Evolutionary conservation across 768 basidiomycete species (phyloP), one percentile per base, ranked within the genome.

Genomic region (Suillus occidentalis): DNA sequence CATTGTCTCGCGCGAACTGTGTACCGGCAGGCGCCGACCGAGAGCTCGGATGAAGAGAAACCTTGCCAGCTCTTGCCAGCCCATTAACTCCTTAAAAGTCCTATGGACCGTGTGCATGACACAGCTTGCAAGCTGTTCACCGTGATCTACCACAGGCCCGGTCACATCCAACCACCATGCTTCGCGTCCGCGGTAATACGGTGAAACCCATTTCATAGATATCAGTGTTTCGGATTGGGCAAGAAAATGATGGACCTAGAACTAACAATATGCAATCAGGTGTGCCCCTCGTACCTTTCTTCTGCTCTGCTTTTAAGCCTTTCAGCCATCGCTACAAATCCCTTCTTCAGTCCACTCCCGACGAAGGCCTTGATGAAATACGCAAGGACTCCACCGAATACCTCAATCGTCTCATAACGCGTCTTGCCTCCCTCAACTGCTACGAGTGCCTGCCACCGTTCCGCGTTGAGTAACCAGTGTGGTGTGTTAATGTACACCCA

Each of bases 381-480:
- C 43, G 88, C 88, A 13, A 84, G 62, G 2, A 83, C 20, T 0
- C 89, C 89, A 20, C 74, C 73, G 60, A 90, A 91, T 36, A 85
- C 86, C 70, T 89, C 88, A 10, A 81, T 74, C 6, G 83, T 85
- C 73, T 91, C 88, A 66, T 92, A 92, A 57, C 80, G 82, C 36
- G 88, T 89, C 68, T 84, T 82, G 47, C 80, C 83, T 40, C 74
- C 76, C 10, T 82, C 78, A 37, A 77, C 83, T 50, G 72, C 76
- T 36, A 72, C 73, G 61, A 92, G 72, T 63, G 78, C 79, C 73
- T 92, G 90, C 89, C 89, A 91, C 18, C 90, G 81, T 65, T 86
- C 84, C 3, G 84, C 76, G 36, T 67, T 64, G 36, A 91, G 67
- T n/a, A 88, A 65, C 81, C 84, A 87, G 0, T 65, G 45, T 1